phyloP scores from a whole-genome alignment of 495 filamentous ascomycete genomes.

The Trypethelium eluteriae region DNA sequence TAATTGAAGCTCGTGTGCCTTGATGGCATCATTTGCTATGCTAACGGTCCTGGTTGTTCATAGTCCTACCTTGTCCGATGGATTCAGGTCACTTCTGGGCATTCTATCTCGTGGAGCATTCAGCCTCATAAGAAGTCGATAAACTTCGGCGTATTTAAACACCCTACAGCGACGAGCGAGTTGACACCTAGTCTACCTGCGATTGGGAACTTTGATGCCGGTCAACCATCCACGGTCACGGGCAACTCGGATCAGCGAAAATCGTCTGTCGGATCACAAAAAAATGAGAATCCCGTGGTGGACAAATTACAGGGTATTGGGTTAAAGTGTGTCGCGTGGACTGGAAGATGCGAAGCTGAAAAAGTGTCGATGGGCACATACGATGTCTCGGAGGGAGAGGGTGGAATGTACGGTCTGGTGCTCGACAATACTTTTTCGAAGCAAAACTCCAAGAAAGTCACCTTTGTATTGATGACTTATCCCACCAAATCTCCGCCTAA shows the following conservation, averaged over 20 bases:
- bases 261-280: slow-evolving; percentile 4
- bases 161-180: slow-evolving; percentile 62
- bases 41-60: slow-evolving; percentile 13
- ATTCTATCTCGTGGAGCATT: slow-evolving; percentile 96
- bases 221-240: slow-evolving; percentile 28
- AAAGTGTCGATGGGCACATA: slow-evolving; percentile 88
- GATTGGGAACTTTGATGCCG: slow-evolving; percentile 41
- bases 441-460: slow-evolving; percentile 86
- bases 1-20: slow-evolving; percentile 37
- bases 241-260: background rate
- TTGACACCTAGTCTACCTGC: slow-evolving; percentile 45
- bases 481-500: slow-evolving; percentile 77
- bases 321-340: slow-evolving; percentile 77
- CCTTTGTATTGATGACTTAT: slow-evolving; percentile 88
- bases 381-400: slow-evolving; percentile 61
- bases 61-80: slow-evolving; percentile 97
- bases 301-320: slow-evolving; percentile 81
- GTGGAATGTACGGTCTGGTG: slow-evolving; percentile 91
- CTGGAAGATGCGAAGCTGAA: slow-evolving; percentile 91
- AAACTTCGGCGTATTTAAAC: slow-evolving; percentile 96
- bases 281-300: slow-evolving; percentile 51
- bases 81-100: slow-evolving; percentile 78
- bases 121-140: slow-evolving; percentile 96
- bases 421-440: slow-evolving; percentile 99
- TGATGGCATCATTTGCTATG: background rate